Percentiles rank a stretch among this genome's conserved stretches.
Evolutionary conservation across 345 rosid genomes (phyloP).

Genomic region (Pugionium dolabratum): DNA sequence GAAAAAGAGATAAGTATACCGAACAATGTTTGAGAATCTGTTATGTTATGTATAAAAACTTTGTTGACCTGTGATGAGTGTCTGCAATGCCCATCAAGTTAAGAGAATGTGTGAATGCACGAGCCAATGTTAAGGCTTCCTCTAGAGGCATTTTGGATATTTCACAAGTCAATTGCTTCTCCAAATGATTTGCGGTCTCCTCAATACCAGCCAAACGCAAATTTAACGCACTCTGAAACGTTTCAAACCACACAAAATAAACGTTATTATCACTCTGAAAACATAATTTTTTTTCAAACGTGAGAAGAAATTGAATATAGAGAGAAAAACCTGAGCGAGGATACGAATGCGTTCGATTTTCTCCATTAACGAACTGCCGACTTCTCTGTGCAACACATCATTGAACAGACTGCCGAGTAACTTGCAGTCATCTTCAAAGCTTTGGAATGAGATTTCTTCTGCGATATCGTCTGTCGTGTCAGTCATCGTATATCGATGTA

Average conservation of each 20-base stretch:
- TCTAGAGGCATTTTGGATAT: constrained; percentile 84
- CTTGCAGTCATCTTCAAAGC: constrained; percentile 93
- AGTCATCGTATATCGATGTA: constrained; percentile 56
- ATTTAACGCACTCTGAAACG: constrained; percentile 76
- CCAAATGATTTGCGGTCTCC: constrained; percentile 73
- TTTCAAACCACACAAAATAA: neutral
- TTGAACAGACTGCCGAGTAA: constrained; percentile 78
- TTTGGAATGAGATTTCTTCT: constrained; percentile 89
- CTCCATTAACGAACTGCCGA: constrained; percentile 62
- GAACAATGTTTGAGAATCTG: too few relatives aligned
- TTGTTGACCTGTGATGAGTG: constrained; percentile 97
- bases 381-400: constrained; percentile 85
- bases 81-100: constrained; percentile 94
- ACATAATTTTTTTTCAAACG: too few relatives aligned
- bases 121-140: constrained; percentile 84
- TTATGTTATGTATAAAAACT: too few relatives aligned
- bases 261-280: neutral
- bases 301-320: neutral
- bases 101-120: constrained; percentile 92
- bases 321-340: constrained; percentile 69
- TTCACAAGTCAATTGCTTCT: constrained; percentile 77
- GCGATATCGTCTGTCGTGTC: constrained; percentile 96
- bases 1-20: too few relatives aligned
- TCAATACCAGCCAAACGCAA: constrained; percentile 90
- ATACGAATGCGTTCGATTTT: constrained; percentile 70